Evolutionary conservation across 495 filamentous ascomycete species (phyloP).

Genomic region (Neurospora sp.): DNA sequence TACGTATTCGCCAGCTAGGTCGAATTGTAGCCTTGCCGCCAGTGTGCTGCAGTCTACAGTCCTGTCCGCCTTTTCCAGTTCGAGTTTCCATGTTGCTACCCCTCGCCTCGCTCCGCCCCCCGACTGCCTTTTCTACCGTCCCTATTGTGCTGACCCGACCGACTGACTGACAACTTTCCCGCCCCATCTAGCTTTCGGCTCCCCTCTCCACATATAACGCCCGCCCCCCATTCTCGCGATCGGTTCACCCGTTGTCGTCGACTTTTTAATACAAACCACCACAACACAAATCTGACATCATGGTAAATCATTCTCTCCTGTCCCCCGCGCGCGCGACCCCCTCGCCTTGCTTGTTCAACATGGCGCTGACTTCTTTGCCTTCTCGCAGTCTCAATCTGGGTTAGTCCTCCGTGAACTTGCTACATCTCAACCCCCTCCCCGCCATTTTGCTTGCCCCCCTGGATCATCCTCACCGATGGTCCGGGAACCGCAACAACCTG

Average conservation of each 20-base stretch:
- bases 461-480: neutral
- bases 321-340: neutral
- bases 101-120: conserved; percentile 1
- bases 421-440: conserved; percentile 5
- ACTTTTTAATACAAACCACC: neutral
- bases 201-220: neutral
- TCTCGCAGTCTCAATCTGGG: conserved; percentile 56
- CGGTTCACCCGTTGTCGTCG: neutral
- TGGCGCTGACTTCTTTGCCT: neutral
- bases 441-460: conserved; percentile 1
- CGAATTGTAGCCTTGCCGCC: neutral
- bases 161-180: neutral
- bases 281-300: conserved; percentile 2
- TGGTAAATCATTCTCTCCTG: conserved; percentile 6
- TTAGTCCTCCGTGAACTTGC: conserved; percentile 28
- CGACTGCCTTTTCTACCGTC: neutral
- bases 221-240: neutral
- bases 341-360: neutral
- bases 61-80: neutral
- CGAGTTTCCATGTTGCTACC: neutral
- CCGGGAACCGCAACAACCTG: neutral
- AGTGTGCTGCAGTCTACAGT: neutral
- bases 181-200: neutral
- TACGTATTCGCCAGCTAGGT: neutral
- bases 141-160: neutral